These are phyloP conservation scores for Verticillium nubilum DNA, from an alignment of 2,329 filamentous ascomycete species.

Conservation along the genomic window DNA sequence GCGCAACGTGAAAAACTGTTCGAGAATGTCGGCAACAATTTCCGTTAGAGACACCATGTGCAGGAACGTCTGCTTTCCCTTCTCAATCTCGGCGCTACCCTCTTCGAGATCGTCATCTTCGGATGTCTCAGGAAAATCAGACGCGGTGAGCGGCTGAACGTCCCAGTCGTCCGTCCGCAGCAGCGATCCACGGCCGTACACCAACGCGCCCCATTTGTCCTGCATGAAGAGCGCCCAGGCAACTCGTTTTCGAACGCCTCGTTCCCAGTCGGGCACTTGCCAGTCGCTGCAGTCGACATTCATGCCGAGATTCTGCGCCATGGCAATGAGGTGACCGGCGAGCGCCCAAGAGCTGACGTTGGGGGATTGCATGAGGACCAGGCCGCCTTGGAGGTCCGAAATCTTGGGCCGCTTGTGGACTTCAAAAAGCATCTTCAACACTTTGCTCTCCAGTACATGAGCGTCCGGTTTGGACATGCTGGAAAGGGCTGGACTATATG, in stretches of 20 bases:
- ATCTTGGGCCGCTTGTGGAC: slow-evolving; percentile 32
- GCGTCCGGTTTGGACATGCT: slow-evolving; percentile 31
- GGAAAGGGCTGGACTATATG: slow-evolving; percentile 39
- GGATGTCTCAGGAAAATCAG: slow-evolving; percentile 19
- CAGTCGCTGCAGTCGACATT: slow-evolving; percentile 48
- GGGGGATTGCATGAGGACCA: slow-evolving; percentile 33
- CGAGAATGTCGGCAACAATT: slow-evolving; percentile 36
- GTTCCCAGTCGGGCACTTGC: slow-evolving; percentile 49
- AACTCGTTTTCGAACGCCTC: slow-evolving; percentile 47
- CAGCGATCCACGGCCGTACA: slow-evolving; percentile 46
- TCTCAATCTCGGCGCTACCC: slow-evolving; percentile 29
- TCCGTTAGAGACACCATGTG: slow-evolving; percentile 37
- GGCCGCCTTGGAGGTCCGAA: slow-evolving; percentile 36
- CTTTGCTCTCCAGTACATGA: slow-evolving; percentile 24
- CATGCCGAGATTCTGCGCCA: slow-evolving; percentile 42
- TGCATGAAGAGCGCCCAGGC: slow-evolving; percentile 54
- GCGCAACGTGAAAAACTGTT: slow-evolving; percentile 14
- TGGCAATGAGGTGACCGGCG: slow-evolving; percentile 35
- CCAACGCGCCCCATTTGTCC: slow-evolving; percentile 50
- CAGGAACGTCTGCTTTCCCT: slow-evolving; percentile 33
- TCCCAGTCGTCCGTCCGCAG: slow-evolving; percentile 46
- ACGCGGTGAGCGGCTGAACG: slow-evolving; percentile 21
- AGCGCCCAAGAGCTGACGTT: slow-evolving; percentile 27
- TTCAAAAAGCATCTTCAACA: slow-evolving; percentile 25
- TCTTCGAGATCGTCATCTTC: slow-evolving; percentile 19